Percentiles rank a stretch among this genome's conserved stretches.
These are phyloP conservation scores for Uronychia setigera DNA, from an alignment of 73 alveolate species.

Conservation along the genomic window DNA sequence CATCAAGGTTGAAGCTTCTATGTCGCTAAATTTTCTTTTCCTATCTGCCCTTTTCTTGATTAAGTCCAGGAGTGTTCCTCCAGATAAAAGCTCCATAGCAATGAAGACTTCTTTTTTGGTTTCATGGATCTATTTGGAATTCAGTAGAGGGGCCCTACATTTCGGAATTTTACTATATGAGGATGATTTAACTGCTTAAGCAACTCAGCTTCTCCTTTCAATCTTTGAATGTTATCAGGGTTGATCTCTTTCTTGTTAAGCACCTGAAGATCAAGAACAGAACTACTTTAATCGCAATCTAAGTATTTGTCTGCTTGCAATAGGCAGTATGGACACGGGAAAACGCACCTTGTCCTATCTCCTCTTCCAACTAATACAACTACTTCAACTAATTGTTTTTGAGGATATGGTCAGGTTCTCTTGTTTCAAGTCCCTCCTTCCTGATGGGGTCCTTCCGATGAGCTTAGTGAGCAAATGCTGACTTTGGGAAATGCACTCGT, in stretches of 20 bases:
- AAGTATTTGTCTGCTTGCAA: too few species aligned
- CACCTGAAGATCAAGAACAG: too few species aligned
- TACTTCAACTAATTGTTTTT: too few species aligned
- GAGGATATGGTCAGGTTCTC: too few species aligned
- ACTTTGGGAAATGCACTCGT: too few species aligned
- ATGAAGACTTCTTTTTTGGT: conserved; percentile 26
- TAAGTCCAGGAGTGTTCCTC: conserved; percentile 70
- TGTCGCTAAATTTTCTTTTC: conserved; percentile 57
- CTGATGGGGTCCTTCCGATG: too few species aligned
- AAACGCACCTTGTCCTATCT: too few species aligned
- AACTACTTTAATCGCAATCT: too few species aligned
- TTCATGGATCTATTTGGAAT: conserved; percentile 4
- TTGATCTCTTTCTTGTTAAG: neutral
- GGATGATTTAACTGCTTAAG: conserved; percentile 38
- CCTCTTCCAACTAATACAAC: too few species aligned
- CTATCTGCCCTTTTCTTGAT: conserved; percentile 17
- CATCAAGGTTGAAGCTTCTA: conserved; percentile 72
- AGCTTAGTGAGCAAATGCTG: too few species aligned
- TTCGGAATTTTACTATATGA: conserved; percentile 39
- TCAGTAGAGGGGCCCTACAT: conserved; percentile 20
- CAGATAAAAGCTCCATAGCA: conserved; percentile 54
- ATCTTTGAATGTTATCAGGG: neutral
- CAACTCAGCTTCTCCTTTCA: conserved; percentile 56
- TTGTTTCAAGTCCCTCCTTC: too few species aligned
- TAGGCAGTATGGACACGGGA: too few species aligned